Base-by-base conservation (phyloP, 148 eudicot genomes). In the Silene conica region DNA sequence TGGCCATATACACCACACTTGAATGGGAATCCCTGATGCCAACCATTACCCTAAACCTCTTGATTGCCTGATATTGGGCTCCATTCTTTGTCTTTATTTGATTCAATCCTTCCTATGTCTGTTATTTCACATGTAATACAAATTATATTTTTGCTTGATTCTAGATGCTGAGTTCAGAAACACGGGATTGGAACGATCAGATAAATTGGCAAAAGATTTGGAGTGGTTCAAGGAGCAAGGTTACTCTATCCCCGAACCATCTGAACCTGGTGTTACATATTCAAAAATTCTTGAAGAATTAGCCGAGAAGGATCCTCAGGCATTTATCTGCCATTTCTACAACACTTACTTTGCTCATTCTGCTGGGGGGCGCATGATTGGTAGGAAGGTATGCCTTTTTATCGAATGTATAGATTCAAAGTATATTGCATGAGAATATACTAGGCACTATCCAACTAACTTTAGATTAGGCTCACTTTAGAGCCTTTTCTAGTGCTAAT, bases 301-400 rank as follows among this genome's bases (percentile, higher is more conserved):
- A 67, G 84, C 98, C 1, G 77, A 81, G 81, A 92, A 84, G 28
- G 89, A 95, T 89, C 97, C 98, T 54, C 98, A 85, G 72, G 97
- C 92, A 55, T 93, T 93, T 63, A 80, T 93, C 69, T 93, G 98
- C 83, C 98, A 93, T 81, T 93, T 93, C 78, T 93, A 93, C 73
- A 91, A 91, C 57, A 83, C 81, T n/a, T 93, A 93, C 73, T 93
- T 93, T 75, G 98, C 98, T 0, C 97, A 93, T 75, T 63, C 83
- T 43, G 98, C 98, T 79, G 98, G 98, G 58, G 98, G 98, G 65
- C 89, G 94, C 62, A 93, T 93, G 98, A 93, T 93, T 66, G 98
- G 98, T 57, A 88, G 67, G 75, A 91, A 93, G 97, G 98, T 93
- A 82, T 54, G 48, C 2, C 19, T 13, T 38, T 43, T 12, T 7